Base-by-base conservation (phyloP, 805 yeast genomes). In the Clavispora fructus region DNA sequence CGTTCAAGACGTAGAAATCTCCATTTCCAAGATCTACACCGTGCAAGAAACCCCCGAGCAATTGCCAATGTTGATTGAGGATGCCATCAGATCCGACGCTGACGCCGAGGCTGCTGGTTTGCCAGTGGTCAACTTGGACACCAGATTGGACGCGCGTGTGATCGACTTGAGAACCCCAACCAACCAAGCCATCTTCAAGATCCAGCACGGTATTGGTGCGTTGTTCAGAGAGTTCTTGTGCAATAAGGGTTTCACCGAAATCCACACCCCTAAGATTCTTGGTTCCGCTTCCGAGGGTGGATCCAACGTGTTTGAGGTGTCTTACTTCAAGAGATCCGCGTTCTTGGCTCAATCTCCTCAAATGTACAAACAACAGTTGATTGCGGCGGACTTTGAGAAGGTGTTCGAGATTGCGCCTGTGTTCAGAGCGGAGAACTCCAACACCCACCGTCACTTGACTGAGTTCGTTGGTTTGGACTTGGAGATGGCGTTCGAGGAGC, bases 281-380 rank as follows among this genome's bases (percentile, higher is more conserved):
- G 96, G 95, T 57, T 89, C 98, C 35, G 87, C 99, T 35, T 86
- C 96, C 51, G 99, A 94, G 76, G 97, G 98, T 69, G 99, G 99
- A 56, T 81, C 98, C 48, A 92, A 89, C 67, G 98, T 94, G 41
- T 94, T 94, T 71, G 95, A 90, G 70, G 86, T 94, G 49, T 75
- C 86, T 39, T 94, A 94, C 71, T 94, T 94, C 80, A 92, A 92
- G 67, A 82, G 89, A 52, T 83, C 85, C 51, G 98, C 98, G 7
- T 94, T 79, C 68, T 74, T 94, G 65, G 99, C 99, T 14, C 99
- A 94, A 75, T 88, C 97, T 35, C 99, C 99, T 42, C 99, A 94
- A 76, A 79, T 94, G 57, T 88, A 94, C 77, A 94, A 94, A 76
- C 98, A 94, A 75, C 96, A 92, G 78, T 81, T 92, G 67, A 94